These are phyloP conservation scores for Fusarium nematophilum DNA, from an alignment of 2,329 filamentous ascomycete genomes.

Conservation along the genomic window DNA sequence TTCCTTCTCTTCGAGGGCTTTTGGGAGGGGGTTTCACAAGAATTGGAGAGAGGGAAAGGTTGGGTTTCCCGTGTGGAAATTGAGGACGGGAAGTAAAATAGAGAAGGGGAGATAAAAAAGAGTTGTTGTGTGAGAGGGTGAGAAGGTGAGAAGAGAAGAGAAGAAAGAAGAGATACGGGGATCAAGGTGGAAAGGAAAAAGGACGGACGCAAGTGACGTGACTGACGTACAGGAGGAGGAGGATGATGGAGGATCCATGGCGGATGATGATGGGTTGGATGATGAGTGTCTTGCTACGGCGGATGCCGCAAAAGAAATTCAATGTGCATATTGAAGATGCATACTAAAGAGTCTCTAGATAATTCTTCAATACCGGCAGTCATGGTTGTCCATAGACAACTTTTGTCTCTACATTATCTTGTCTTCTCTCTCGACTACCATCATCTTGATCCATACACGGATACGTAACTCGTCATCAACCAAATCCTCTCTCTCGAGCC, in stretches of 20 bases:
- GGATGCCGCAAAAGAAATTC: neutral
- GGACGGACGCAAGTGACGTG: constrained; percentile 25
- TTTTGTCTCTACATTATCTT: no score
- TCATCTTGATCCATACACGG: constrained; percentile 31
- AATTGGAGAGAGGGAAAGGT: constrained; percentile 21
- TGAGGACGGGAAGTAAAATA: constrained; percentile 11
- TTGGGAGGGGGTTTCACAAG: constrained; percentile 26
- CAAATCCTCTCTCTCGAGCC: constrained; percentile 11
- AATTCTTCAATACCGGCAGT: no score
- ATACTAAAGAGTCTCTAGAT: no score
- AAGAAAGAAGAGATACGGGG: constrained; percentile 18
- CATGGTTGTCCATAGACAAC: no score
- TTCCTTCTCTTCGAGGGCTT: constrained; percentile 24
- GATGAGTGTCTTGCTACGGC: no score
- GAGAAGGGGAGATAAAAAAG: no score
- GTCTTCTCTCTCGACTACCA: constrained; percentile 5
- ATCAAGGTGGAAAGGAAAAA: neutral
- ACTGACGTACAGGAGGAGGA: constrained; percentile 25
- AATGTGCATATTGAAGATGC: neutral
- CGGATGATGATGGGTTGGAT: no score
- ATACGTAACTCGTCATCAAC: no score
- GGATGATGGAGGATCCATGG: constrained; percentile 3
- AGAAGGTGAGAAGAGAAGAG: constrained; percentile 20
- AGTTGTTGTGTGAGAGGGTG: constrained; percentile 11
- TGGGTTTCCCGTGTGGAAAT: constrained; percentile 24